phyloP scores from a whole-genome alignment of 2,329 filamentous ascomycete genomes.

The Clathrospora elynae region DNA sequence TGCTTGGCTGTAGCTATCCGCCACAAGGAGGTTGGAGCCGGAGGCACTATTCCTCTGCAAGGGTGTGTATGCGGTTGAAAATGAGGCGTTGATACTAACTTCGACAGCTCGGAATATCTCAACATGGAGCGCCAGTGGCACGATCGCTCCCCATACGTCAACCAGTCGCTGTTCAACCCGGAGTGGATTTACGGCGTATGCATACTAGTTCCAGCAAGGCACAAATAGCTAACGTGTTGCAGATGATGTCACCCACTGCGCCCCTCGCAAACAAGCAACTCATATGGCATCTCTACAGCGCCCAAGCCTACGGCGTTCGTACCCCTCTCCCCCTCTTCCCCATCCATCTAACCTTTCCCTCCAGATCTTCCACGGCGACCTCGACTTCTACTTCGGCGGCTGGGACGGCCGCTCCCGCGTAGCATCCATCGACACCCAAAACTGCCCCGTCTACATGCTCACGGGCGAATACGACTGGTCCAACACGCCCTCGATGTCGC shows the following conservation, averaged over 20 bases:
- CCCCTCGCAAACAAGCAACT: slow-evolving; percentile 54
- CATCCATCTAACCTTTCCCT: neutral
- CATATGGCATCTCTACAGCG: slow-evolving; percentile 57
- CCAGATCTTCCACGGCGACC: slow-evolving; percentile 57
- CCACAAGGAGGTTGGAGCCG: slow-evolving; percentile 54
- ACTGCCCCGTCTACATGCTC: slow-evolving; percentile 58
- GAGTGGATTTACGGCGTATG: slow-evolving; percentile 56
- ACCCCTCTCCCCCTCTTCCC: no score
- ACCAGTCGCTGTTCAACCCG: slow-evolving; percentile 55
- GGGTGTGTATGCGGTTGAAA: slow-evolving; percentile 33
- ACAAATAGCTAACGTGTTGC: slow-evolving; percentile 2
- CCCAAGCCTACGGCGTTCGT: slow-evolving; percentile 54
- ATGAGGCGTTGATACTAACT: slow-evolving; percentile 26
- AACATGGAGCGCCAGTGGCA: slow-evolving; percentile 53
- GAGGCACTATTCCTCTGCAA: slow-evolving; percentile 55
- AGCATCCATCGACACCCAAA: slow-evolving; percentile 53
- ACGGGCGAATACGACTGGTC: slow-evolving; percentile 58
- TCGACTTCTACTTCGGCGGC: slow-evolving; percentile 59
- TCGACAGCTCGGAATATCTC: slow-evolving; percentile 46
- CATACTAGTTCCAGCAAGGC: neutral
- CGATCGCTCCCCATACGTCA: slow-evolving; percentile 55
- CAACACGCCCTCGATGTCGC: slow-evolving; percentile 55
- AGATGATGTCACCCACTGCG: slow-evolving; percentile 56
- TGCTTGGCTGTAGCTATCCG: slow-evolving; percentile 56
- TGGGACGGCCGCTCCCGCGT: slow-evolving; percentile 56